These are phyloP conservation scores for Erucastrum elatum DNA, from an alignment of 345 rosid species.

Conservation along the genomic window DNA sequence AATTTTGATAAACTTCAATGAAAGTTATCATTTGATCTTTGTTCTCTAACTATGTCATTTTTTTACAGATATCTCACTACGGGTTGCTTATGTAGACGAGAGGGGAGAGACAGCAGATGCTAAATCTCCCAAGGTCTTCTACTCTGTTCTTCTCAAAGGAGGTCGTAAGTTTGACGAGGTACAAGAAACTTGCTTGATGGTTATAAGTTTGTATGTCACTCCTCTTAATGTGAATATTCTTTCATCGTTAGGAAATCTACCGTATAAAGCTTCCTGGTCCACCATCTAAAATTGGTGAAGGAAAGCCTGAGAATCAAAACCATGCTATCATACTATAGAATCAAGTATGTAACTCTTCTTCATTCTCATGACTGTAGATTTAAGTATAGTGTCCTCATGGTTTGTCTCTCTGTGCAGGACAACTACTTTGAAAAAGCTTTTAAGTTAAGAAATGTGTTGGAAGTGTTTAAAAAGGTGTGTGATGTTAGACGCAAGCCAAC, in stretches of 20 bases:
- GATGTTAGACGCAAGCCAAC: conserved; percentile 65
- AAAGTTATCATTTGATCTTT: neutral
- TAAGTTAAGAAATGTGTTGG: conserved; percentile 89
- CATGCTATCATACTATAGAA: conserved; percentile 99
- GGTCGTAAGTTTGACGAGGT: conserved; percentile 81
- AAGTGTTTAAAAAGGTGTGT: conserved; percentile 57
- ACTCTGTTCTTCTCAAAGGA: conserved; percentile 93
- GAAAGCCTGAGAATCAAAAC: conserved; percentile 98
- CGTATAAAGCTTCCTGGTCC: conserved; percentile 96
- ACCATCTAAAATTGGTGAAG: conserved; percentile 87
- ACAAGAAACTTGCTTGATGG: neutral
- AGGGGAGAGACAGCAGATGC: conserved; percentile 35
- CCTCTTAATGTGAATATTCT: conserved; percentile 7
- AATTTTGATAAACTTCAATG: neutral
- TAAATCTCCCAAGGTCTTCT: conserved; percentile 55
- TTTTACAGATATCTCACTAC: conserved; percentile 71
- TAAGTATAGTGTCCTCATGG: conserved; percentile 11
- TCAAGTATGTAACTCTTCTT: conserved; percentile 51
- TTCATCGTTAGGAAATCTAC: conserved; percentile 74
- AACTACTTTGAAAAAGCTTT: conserved; percentile 99
- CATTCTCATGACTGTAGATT: conserved; percentile 21
- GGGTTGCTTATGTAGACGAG: conserved; percentile 87
- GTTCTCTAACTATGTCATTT: conserved; percentile 2
- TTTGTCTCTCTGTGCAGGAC: conserved; percentile 59
- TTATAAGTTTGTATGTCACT: neutral